A percentile compares a stretch with the other conserved stretches of the same genome.
phyloP scores from a whole-genome alignment of 768 basidiomycete genomes.

The Boletus coccyginus region DNA sequence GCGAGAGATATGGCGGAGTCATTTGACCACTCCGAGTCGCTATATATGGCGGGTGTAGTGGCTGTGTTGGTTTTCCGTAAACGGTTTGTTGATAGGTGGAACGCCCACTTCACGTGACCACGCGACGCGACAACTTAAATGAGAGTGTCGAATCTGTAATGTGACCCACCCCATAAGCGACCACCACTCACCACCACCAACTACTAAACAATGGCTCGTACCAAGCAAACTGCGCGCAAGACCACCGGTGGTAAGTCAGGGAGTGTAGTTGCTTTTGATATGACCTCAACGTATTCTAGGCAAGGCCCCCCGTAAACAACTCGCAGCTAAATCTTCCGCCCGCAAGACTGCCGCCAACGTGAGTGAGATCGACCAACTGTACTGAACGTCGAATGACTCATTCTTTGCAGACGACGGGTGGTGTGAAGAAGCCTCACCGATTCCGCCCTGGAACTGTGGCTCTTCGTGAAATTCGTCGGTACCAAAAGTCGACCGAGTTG shows the following conservation, averaged over 20 bases:
- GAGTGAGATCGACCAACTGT: slow-evolving; percentile 11
- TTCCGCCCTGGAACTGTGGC: slow-evolving; percentile 85
- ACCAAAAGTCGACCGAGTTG: slow-evolving; percentile 87
- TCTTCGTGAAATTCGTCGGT: slow-evolving; percentile 84
- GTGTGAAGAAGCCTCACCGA: slow-evolving; percentile 92
- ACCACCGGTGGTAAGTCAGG: slow-evolving; percentile 62
- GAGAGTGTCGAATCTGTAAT: neutral
- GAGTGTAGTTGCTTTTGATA: neutral
- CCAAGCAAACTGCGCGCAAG: slow-evolving; percentile 76
- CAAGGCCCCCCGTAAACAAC: slow-evolving; percentile 70
- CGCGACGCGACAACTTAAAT: slow-evolving; percentile 28
- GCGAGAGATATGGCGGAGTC: slow-evolving; percentile 1
- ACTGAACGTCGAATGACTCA: neutral
- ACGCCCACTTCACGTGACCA: slow-evolving; percentile 25
- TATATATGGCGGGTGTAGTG: slow-evolving; percentile 26
- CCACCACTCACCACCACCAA: neutral
- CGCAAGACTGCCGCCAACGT: slow-evolving; percentile 51
- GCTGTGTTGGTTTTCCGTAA: slow-evolving; percentile 30
- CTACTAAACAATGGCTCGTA: slow-evolving; percentile 56
- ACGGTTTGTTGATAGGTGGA: slow-evolving; percentile 17
- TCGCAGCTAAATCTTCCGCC: slow-evolving; percentile 60
- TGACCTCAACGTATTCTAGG: slow-evolving; percentile 28
- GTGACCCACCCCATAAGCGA: neutral
- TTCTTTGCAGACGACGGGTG: slow-evolving; percentile 57
- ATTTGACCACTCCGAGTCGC: neutral